phyloP scores from a whole-genome alignment of 2,329 filamentous ascomycete genomes.

The Epichloe gansuensis region DNA sequence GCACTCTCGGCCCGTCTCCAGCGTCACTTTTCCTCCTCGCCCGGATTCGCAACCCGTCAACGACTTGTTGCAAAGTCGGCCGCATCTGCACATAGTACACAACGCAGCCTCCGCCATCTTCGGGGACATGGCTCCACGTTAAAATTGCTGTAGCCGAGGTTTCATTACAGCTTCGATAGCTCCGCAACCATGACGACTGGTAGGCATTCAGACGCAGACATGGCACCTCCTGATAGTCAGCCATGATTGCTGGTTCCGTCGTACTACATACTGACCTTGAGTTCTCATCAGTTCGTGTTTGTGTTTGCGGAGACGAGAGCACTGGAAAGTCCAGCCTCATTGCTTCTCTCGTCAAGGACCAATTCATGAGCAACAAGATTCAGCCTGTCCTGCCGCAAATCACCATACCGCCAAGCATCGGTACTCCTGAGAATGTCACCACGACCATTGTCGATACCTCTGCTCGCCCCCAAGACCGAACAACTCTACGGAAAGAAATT shows the following conservation, averaged over 20 bases:
- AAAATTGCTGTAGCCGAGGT: constrained; percentile 2
- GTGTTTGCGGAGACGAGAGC: constrained; percentile 91
- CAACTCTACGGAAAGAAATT: constrained; percentile 82
- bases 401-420: constrained; percentile 84
- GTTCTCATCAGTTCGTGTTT: constrained; percentile 58
- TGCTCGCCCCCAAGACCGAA: constrained; percentile 83
- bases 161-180: constrained; percentile 4
- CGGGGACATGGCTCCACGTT: constrained; percentile 11
- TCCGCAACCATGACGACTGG: constrained; percentile 6
- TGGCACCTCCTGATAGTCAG: not conserved
- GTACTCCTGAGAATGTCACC: constrained; percentile 90
- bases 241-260: not conserved
- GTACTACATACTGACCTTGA: constrained; percentile 4
- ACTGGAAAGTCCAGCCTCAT: constrained; percentile 92
- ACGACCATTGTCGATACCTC: constrained; percentile 98
- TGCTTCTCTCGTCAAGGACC: constrained; percentile 90
- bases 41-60: not conserved
- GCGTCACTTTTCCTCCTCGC: not conserved
- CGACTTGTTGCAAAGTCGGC: not conserved
- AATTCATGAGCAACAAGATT: constrained; percentile 92
- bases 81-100: not conserved
- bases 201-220: not conserved
- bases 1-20: not conserved
- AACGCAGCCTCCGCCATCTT: not conserved
- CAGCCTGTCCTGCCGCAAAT: constrained; percentile 90